Evolutionary conservation across 2,329 filamentous ascomycete species (phyloP).

Genomic region (Fusarium sp.): DNA sequence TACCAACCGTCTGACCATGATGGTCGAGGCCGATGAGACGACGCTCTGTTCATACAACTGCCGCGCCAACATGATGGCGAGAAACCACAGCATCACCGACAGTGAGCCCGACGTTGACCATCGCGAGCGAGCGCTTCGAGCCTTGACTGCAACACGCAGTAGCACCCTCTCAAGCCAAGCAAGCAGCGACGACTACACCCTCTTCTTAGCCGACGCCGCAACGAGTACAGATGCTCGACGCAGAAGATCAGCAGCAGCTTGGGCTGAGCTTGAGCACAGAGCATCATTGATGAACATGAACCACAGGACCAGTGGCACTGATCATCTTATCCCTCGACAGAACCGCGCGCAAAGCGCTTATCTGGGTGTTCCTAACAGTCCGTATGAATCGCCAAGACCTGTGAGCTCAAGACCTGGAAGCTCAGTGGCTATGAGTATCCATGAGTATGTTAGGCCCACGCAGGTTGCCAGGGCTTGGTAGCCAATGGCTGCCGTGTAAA

Average conservation of each 20-base stretch:
- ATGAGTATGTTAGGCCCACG: constrained; percentile 34
- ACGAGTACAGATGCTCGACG: constrained; percentile 8
- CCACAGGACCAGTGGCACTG: constrained; percentile 15
- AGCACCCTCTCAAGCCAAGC: constrained; percentile 12
- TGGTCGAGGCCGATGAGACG: constrained; percentile 36
- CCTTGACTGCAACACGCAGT: constrained; percentile 23
- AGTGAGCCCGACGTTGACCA: constrained; percentile 29
- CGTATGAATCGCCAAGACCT: constrained; percentile 20
- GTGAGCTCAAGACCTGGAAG: constrained; percentile 27
- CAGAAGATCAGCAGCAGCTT: constrained; percentile 30
- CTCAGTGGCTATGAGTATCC: constrained; percentile 29
- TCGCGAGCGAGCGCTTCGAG: constrained; percentile 33
- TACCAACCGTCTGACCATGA: constrained; percentile 29
- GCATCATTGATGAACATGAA: not conserved
- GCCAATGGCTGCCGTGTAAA: not conserved
- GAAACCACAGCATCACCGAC: constrained; percentile 8
- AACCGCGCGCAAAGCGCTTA: constrained; percentile 24
- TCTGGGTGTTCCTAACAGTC: constrained; percentile 18
- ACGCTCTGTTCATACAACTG: constrained; percentile 40
- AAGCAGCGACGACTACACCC: constrained; percentile 38
- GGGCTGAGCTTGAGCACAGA: constrained; percentile 33
- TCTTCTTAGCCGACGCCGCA: constrained; percentile 39
- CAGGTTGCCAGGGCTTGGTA: constrained; percentile 23
- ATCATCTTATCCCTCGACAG: constrained; percentile 16
- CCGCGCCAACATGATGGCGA: not conserved